Evolutionary conservation across 1,284 basidiomycete species (phyloP), one percentile per base, ranked within the genome.

Genomic region (Boletellus deceptivus): DNA sequence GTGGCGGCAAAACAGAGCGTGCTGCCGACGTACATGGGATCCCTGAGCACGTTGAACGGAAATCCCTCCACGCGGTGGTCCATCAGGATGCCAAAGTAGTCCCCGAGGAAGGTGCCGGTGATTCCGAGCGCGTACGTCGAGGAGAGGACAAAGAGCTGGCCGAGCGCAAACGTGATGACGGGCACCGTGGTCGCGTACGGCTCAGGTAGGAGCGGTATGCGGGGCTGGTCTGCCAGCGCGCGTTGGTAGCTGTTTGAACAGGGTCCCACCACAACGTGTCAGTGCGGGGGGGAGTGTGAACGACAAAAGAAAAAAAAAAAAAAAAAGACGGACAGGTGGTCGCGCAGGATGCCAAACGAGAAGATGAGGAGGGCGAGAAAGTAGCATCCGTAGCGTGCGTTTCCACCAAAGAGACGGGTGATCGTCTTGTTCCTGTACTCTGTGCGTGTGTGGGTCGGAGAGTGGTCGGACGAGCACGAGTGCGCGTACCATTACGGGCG

Each of bases 21-120:
- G 64, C 89, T 92, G 7, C 93, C 93, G 44, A 91, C 87, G 65
- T 98, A 98, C 96, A 98, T 98, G 1, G 96, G 96, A 71, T 98
- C 88, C 39, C 83, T 79, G 53, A 96, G 78, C 46, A 98, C 82
- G 66, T 96, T 97, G 80, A 98, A 99, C 0, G 96, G 96, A 75
- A 99, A 99, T 18, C 90, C 86, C 68, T 85, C 81, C 6, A 91
- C 87, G 22, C 85, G 77, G 52, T 89, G 78, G 65, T 93, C 86
- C 93, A 98, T 97, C 49, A 98, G 76, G 61, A 98, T 98, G n/a
- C 96, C 96, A 71, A 98, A 99, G 74, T 98, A 98, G 73, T 98
- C 96, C 6, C 96, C 94, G 41, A 98, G 80, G 76, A 93, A 95
- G 2, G 92, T 95, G 52, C 94, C 95, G 8, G 95, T 97, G 56